Evolutionary conservation across 2,329 filamentous ascomycete species (phyloP), one percentile per base, ranked within the genome.

Genomic region (Ophiostoma sp.): DNA sequence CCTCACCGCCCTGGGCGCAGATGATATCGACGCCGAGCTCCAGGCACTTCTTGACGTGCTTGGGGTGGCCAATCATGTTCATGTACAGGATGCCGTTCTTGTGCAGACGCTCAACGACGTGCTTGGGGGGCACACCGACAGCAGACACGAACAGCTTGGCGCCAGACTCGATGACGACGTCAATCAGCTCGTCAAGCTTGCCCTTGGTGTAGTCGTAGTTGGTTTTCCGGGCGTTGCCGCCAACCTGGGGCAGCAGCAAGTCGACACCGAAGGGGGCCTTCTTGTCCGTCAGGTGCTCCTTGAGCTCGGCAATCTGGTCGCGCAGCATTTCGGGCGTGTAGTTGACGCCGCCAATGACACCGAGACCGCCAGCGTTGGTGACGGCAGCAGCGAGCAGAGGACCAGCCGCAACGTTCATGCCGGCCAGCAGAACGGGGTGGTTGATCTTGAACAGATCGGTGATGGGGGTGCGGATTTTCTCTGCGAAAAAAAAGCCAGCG

Each of bases 171-270:
- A 99, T 97, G 84, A 98, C 91, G 80, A 98, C 94, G 82, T 94
- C 91, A 82, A 97, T 84, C 73, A 99, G 90, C 82, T 95, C 93
- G 82, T 93, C 87, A 76, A 99, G 93, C 86, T 98, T 98, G 83
- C 96, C 96, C 88, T 99, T 98, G 80, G 96, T 99, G 87, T 99
- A 99, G 85, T 99, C 96, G 85, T 98, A 97, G 90, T 98, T 98
- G 79, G 95, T 98, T 89, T 98, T 98, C 80, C 96, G 90, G 75
- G 96, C 96, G 80, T 87, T 94, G 79, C 95, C 96, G 76, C 96
- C 96, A 76, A 99, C 94, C 85, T 99, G 95, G 70, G 95, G 95
- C 17, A 98, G 89, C 72, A 98, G 87, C 78, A 98, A 87, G 83
- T 98, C 95, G 75, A 98, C 95, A 81, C 95, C 95, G 79, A 98